Base-by-base conservation (phyloP, 345 rosid genomes). In the Combretum micranthum region DNA sequence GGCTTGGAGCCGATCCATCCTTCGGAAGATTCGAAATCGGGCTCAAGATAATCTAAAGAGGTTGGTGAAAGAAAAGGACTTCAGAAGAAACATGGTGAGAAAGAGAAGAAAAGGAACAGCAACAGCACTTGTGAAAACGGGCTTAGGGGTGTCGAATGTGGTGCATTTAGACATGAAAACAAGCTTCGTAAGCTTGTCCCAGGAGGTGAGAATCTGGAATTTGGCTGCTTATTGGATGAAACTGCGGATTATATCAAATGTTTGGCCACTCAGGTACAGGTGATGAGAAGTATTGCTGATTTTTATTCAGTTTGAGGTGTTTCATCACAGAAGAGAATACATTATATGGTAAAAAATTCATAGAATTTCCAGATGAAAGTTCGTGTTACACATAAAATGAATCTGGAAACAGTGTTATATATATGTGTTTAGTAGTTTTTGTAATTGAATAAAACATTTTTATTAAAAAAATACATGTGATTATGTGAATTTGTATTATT, bases 191-290 rank as follows among this genome's bases (percentile, higher is more conserved):
- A 72, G 66, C 75, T 83, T 2, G 83, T 83, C 16, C 89, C 89
- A 0, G 89, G 89, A 0, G 79, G 83, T 13, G 76, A 76, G 63
- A 59, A 61, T 17, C 78, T 83, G 89, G 83, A 75, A 55, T 26
- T 69, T 11, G 64, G 70, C 67, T 49, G 65, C 48, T 63, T 83
- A 56, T 64, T 83, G 80, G 83, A 69, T 13, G 89, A 83, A 59
- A 70, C 85, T 13, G 78, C 82, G 2, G 77, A 83, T 68, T 83
- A 83, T 57, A 61, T 83, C n/a, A 66, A 68, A 65, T 76, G 89
- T 42, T 77, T 83, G 56, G 48, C 21, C 16, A 66, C 82, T 10
- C 86, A 80, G 64, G 82, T 83, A 4, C 72, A 83, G 76, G 89
- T 76, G 60, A 80, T 83, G 89, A 70, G 52, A 72, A 55, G 66